These are phyloP conservation scores for Mimosa bimucronata DNA, from an alignment of 306 rosid species.

Conservation along the genomic window DNA sequence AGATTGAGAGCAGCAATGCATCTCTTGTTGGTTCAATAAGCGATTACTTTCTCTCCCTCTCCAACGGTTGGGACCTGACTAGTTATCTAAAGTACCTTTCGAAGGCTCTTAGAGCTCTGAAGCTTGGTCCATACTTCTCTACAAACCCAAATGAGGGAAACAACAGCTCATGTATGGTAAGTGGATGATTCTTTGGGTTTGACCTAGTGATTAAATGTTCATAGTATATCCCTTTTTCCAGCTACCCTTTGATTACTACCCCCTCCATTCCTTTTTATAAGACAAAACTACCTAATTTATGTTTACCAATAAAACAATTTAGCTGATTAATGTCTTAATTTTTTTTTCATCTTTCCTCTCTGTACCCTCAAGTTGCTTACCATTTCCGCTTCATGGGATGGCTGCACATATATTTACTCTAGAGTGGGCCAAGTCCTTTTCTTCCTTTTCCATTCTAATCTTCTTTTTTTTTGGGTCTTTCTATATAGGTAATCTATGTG, in stretches of 20 bases:
- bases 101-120: slow-evolving; percentile 88
- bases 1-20: slow-evolving; percentile 91
- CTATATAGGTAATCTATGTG: slow-evolving; percentile 85
- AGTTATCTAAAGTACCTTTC: slow-evolving; percentile 98
- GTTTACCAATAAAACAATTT: background rate
- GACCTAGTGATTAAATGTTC: slow-evolving; percentile 32
- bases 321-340: background rate
- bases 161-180: slow-evolving; percentile 77
- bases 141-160: slow-evolving; percentile 85
- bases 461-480: slow-evolving; percentile 3
- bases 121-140: slow-evolving; percentile 71
- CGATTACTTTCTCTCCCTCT: slow-evolving; percentile 89
- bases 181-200: slow-evolving; percentile 42
- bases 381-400: background rate
- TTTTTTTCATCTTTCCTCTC: background rate
- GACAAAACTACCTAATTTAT: background rate
- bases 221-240: slow-evolving; percentile 8
- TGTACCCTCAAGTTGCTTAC: background rate
- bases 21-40: slow-evolving; percentile 96
- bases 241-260: background rate
- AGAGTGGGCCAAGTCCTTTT: background rate
- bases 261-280: background rate
- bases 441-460: slow-evolving; percentile 8
- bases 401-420: background rate
- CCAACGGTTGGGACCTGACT: slow-evolving; percentile 96